Base-by-base conservation (phyloP, 352 stramenopile species). In the Phytophthora pluvialis region DNA sequence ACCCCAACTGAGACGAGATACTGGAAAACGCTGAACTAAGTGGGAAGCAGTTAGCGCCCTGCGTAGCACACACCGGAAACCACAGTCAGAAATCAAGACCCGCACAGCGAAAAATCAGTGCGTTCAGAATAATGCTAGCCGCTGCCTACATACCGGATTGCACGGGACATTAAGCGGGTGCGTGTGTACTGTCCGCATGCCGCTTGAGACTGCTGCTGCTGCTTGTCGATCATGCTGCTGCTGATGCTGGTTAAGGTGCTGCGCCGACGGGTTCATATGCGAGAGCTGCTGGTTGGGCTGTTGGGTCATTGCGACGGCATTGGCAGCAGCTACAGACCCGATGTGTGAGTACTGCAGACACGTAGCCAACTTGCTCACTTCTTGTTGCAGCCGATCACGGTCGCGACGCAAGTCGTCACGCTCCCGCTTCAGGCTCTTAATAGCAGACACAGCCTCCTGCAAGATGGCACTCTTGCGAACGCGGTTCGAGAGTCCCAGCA, bases 391-490 rank as follows among this genome's bases (percentile, higher is more conserved):
- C 5, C 79, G 75, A 21, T 92, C 78, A 26, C 81, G 77, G 7
- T 92, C 81, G 8, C 78, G 68, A 26, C 74, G 75, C 43, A 89
- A 49, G 9, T 92, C 83, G 49, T 90, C 78, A 9, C 81, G 74
- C 52, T 93, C 83, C 10, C 81, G 70, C 39, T 80, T 81, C 15
- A 93, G 46, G 11, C 47, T 70, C 38, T 88, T 93, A 59, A 93
- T 93, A 26, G 71, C 67, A 15, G 68, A 82, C 11, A 90, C 77
- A 28, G 83, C 83, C 62, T 93, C 83, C 32, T 90, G 80, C 47
- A 93, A 67, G 45, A 93, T 86, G 8, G 76, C 70, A 54, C 83
- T 90, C 73, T 93, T 93, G 16, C 80, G 78, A 12, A 91, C 78
- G n/a, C 83, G 80, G 57, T 87, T 88, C 10, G 80, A 90, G 3